Evolutionary conservation across 1,139 yeast species (phyloP).

Genomic region (Geotrichum phurueaensis): DNA sequence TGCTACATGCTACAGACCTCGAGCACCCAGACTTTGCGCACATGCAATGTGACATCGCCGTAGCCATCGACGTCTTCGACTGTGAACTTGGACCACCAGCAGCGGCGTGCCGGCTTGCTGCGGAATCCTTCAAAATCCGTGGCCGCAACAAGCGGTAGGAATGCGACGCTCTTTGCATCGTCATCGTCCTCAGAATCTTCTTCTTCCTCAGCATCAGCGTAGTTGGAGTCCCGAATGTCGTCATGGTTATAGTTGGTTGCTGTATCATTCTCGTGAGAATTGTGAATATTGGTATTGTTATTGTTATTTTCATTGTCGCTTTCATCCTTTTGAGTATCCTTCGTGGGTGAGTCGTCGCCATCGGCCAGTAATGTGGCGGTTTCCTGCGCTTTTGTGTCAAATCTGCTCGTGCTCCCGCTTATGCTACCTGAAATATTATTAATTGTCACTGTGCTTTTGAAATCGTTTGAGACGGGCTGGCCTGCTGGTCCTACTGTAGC

Average conservation of each 20-base stretch:
- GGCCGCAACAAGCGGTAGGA: neutral
- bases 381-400: too few relatives aligned
- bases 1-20: too few relatives aligned
- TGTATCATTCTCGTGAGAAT: neutral
- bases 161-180: neutral
- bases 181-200: neutral
- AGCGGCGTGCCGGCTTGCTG: neutral
- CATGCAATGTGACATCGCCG: too few relatives aligned
- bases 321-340: neutral
- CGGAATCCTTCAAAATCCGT: neutral
- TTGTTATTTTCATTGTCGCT: neutral
- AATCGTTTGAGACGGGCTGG: neutral
- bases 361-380: too few relatives aligned
- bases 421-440: too few relatives aligned
- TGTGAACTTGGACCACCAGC: slow-evolving; percentile 6
- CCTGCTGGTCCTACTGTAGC: neutral
- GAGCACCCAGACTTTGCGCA: too few relatives aligned
- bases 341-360: neutral
- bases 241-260: neutral
- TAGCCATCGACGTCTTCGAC: neutral
- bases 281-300: neutral
- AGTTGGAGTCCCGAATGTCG: neutral
- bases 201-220: neutral
- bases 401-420: neutral
- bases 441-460: neutral